A percentile compares a stretch with the other conserved stretches of the same genome.
These are phyloP conservation scores for Stereum hirsutum DNA, from an alignment of 1,284 basidiomycete species.

Conservation along the genomic window DNA sequence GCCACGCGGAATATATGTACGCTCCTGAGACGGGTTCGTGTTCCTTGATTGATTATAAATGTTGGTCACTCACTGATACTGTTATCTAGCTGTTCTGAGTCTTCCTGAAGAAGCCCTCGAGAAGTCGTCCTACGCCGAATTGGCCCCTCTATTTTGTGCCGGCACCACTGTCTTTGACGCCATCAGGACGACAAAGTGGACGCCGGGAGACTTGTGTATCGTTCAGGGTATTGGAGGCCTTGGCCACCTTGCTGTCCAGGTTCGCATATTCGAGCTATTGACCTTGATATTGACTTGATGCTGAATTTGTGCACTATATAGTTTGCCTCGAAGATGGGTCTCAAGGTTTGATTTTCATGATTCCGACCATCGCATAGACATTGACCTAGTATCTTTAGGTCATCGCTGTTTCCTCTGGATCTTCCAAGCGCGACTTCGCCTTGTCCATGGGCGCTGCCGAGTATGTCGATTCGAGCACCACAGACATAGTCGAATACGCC, in stretches of 20 bases:
- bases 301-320: no score
- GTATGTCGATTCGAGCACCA: constrained; percentile 18
- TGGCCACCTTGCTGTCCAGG: constrained; percentile 23
- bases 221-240: constrained; percentile 15
- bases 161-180: constrained; percentile 13
- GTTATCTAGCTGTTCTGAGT: constrained; percentile 11
- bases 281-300: no score
- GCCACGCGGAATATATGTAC: constrained; percentile 11
- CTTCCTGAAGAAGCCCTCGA: constrained; percentile 12
- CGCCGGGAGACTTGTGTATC: constrained; percentile 9
- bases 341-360: constrained; percentile 19
- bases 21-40: constrained; percentile 7
- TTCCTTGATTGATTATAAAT: constrained; percentile 1
- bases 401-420: constrained; percentile 13
- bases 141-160: constrained; percentile 16
- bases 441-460: constrained; percentile 18
- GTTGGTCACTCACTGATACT: background rate
- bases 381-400: no score
- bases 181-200: constrained; percentile 4
- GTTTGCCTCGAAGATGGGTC: constrained; percentile 20
- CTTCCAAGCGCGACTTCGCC: constrained; percentile 7
- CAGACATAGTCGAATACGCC: constrained; percentile 15
- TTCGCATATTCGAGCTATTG: no score
- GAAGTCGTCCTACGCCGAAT: constrained; percentile 11
- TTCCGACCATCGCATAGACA: no score